These are phyloP conservation scores for Fusarium annulatum DNA, from an alignment of 2,329 filamentous ascomycete genomes.

Conservation along the genomic window DNA sequence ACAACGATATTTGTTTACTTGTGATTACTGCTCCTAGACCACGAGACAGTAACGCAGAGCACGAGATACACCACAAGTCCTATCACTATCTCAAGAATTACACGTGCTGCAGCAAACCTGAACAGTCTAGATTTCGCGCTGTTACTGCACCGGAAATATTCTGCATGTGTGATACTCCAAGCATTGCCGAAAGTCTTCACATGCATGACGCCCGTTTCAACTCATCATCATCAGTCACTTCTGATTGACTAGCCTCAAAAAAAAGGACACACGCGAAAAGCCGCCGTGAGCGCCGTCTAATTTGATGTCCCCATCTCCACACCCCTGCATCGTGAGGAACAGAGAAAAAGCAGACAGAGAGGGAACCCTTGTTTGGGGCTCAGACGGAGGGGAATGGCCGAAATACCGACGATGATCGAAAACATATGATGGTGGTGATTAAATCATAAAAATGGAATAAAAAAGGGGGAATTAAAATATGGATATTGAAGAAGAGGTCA, in stretches of 20 bases:
- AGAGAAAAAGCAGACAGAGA: background rate
- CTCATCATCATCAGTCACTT: conserved; percentile 3
- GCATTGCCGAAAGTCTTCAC: conserved; percentile 20
- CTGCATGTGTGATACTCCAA: background rate
- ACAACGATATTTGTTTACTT: conserved; percentile 2
- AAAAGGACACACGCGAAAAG: background rate
- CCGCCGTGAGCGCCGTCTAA: conserved; percentile 24
- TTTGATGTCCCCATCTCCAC: background rate
- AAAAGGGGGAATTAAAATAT: background rate
- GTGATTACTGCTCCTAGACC: background rate
- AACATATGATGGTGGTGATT: conserved; percentile 7
- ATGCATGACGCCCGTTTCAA: conserved; percentile 22
- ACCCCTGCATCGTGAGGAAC: conserved; percentile 10
- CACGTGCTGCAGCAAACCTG: conserved; percentile 17
- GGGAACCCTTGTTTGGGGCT: background rate
- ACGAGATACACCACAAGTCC: background rate
- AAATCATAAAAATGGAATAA: conserved; percentile 7
- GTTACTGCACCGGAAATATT: conserved; percentile 1
- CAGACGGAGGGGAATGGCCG: conserved; percentile 20
- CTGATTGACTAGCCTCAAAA: background rate
- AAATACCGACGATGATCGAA: conserved; percentile 10
- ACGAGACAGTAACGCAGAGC: conserved; percentile 8
- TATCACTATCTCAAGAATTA: conserved; percentile 1
- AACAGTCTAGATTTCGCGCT: background rate
- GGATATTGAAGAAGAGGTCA: background rate